Conservation (phyloP, 1,284 basidiomycete genomes). For the Phaffia rhodozyma region DNA sequence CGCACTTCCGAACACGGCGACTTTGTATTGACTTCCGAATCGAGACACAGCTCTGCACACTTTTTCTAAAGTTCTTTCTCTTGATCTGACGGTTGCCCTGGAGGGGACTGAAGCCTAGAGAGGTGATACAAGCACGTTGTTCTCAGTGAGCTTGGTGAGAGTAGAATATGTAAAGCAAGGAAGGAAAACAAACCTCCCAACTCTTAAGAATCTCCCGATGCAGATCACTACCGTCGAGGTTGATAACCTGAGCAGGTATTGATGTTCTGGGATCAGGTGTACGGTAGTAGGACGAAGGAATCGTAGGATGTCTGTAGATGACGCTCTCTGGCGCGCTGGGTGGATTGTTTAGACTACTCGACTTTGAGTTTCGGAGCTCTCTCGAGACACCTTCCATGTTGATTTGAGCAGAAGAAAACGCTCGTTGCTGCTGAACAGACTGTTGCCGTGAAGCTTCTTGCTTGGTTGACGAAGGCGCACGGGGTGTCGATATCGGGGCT, state of each 20-base stretch:
- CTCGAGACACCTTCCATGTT: too few species aligned
- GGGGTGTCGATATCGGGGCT: too few species aligned
- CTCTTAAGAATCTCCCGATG: slow-evolving; percentile 7
- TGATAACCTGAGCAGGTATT: background rate
- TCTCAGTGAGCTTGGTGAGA: background rate
- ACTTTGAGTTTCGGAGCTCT: too few species aligned
- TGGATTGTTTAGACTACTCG: too few species aligned
- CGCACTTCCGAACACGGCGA: slow-evolving; percentile 13
- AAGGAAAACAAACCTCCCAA: slow-evolving; percentile 8
- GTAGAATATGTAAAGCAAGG: background rate
- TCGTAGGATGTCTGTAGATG: slow-evolving; percentile 5
- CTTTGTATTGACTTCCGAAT: background rate
- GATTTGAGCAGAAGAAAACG: too few species aligned
- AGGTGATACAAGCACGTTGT: background rate
- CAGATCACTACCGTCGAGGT: background rate
- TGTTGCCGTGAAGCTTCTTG: background rate
- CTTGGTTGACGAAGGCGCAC: background rate
- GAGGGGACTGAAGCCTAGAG: background rate
- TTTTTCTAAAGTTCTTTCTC: background rate
- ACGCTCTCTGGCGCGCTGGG: background rate
- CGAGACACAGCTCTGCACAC: slow-evolving; percentile 1
- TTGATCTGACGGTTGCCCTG: background rate
- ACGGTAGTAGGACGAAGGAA: background rate
- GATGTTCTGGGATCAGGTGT: slow-evolving; percentile 3
- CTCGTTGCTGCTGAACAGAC: background rate